A percentile compares a stretch with the other conserved stretches of the same genome.
phyloP scores from a whole-genome alignment of 306 rosid species.

The Cicer judaicum region DNA sequence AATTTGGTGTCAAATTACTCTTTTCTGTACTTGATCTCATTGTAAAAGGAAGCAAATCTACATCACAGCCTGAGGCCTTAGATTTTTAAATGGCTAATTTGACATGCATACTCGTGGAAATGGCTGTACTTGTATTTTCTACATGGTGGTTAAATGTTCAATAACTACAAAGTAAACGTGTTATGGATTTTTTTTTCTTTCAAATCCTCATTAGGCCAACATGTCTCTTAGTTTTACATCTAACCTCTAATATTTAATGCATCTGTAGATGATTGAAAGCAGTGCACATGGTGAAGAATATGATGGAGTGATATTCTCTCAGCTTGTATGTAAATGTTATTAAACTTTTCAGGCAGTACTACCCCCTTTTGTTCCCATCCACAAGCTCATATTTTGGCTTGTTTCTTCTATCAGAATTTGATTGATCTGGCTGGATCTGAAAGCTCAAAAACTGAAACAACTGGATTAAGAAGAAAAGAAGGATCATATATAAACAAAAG shows the following conservation, averaged over 20 bases:
- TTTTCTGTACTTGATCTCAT: conserved; percentile 16
- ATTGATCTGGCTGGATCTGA: conserved; percentile 99
- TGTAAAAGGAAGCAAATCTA: conserved; percentile 17
- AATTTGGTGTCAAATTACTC: conserved; percentile 28
- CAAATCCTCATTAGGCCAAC: neutral
- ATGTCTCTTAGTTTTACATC: conserved; percentile 23
- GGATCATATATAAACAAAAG: conserved; percentile 99
- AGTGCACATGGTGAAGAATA: conserved; percentile 94
- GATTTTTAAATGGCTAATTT: conserved; percentile 36
- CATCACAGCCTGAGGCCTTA: conserved; percentile 32
- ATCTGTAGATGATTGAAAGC: conserved; percentile 97
- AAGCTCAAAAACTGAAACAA: conserved; percentile 98
- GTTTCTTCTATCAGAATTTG: conserved; percentile 66
- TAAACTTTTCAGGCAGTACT: conserved; percentile 24
- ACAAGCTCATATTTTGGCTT: conserved; percentile 32
- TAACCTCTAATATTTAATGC: conserved; percentile 35
- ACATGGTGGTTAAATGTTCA: conserved; percentile 21
- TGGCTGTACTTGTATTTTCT: conserved; percentile 23
- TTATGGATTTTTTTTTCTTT: neutral
- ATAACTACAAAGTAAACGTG: neutral
- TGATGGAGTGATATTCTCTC: conserved; percentile 98
- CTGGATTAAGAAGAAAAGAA: conserved; percentile 96
- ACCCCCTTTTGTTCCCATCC: neutral
- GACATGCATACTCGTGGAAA: conserved; percentile 25
- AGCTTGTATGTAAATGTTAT: conserved; percentile 73